Evolutionary conservation across 352 stramenopile species (phyloP).

Genomic region (Pythium myriotylum): DNA sequence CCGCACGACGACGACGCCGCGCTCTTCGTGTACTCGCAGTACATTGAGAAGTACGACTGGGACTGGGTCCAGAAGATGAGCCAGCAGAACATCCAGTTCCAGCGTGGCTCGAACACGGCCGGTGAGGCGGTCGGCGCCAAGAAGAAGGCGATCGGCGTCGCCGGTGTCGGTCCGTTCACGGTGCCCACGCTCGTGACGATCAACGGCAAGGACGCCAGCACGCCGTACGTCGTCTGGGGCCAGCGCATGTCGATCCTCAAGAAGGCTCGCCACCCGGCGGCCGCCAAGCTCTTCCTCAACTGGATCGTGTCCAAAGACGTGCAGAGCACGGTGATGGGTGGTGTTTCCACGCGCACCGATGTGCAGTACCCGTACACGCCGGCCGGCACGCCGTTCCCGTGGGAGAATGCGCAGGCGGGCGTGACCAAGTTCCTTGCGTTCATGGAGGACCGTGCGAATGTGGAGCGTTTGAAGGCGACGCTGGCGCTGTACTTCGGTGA

Average conservation of each 20-base stretch:
- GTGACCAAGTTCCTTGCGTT: conserved; percentile 40
- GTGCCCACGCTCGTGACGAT: not conserved
- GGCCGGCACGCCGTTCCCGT: conserved; percentile 25
- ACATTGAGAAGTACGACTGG: conserved; percentile 60
- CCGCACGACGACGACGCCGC: conserved; percentile 54
- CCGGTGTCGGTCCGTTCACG: conserved; percentile 18
- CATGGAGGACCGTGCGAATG: conserved; percentile 49
- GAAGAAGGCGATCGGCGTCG: conserved; percentile 34
- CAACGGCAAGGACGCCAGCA: conserved; percentile 13
- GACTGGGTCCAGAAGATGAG: conserved; percentile 48
- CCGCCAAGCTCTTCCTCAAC: conserved; percentile 64
- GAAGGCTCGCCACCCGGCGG: conserved; percentile 52
- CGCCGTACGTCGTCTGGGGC: conserved; percentile 45
- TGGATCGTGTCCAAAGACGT: conserved; percentile 43
- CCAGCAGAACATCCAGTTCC: conserved; percentile 40
- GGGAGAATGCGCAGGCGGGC: conserved; percentile 40
- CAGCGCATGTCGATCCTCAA: conserved; percentile 62
- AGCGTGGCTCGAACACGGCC: conserved; percentile 36
- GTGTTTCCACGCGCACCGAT: conserved; percentile 41
- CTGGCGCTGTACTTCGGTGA: conserved; percentile 64
- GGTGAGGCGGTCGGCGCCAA: conserved; percentile 30
- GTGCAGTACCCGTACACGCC: conserved; percentile 20
- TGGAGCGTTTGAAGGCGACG: conserved; percentile 44
- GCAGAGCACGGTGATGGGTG: conserved; percentile 32
- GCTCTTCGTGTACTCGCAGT: conserved; percentile 48